Evolutionary conservation across 768 basidiomycete species (phyloP).

Genomic region (Tulasnella sp.): DNA sequence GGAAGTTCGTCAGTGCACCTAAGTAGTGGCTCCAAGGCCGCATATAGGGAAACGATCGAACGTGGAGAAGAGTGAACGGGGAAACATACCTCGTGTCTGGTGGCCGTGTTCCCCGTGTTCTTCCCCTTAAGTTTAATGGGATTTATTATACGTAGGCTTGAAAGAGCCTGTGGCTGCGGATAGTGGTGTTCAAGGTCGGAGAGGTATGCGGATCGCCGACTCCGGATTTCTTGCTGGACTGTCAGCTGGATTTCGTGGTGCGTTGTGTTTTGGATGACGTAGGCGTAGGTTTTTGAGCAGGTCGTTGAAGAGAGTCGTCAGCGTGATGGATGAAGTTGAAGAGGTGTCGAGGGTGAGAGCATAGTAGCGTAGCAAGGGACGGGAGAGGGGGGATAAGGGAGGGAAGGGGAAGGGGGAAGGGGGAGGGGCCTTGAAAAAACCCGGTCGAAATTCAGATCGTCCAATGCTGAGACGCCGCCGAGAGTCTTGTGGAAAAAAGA

Average conservation of each 20-base stretch:
- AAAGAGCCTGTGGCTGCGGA: background rate
- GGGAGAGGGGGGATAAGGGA: constrained; percentile 1
- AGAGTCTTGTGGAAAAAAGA: background rate
- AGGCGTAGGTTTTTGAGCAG: background rate
- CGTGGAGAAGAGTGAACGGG: background rate
- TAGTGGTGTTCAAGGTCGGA: constrained; percentile 2
- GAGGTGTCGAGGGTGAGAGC: constrained; percentile 5
- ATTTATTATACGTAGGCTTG: background rate
- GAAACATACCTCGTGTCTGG: background rate
- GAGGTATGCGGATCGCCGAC: background rate
- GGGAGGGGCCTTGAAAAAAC: background rate
- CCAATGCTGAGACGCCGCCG: background rate
- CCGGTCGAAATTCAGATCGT: background rate
- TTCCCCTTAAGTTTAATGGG: background rate
- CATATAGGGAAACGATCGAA: background rate
- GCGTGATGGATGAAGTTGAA: background rate
- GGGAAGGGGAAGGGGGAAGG: background rate
- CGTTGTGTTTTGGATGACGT: background rate
- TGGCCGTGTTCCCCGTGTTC: constrained; percentile 9
- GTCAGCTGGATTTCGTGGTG: background rate
- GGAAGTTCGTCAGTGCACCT: background rate
- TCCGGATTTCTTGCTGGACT: background rate
- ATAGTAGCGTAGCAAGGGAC: background rate
- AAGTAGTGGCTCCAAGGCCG: constrained; percentile 4
- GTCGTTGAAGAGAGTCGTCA: background rate